Evolutionary conservation across 2,329 filamentous ascomycete species (phyloP).

Genomic region (Mariannaea sp.): DNA sequence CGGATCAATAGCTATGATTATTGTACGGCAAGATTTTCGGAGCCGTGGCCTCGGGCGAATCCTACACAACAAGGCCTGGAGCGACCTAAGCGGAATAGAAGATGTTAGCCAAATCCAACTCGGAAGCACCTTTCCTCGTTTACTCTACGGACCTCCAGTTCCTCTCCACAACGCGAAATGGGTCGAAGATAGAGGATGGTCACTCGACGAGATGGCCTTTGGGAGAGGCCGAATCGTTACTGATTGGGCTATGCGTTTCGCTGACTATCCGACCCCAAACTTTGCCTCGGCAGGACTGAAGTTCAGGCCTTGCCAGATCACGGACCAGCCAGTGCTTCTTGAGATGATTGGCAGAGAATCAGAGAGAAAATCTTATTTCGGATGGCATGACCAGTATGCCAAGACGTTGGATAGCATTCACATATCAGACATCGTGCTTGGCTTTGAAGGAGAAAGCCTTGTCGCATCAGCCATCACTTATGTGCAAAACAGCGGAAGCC

Average conservation of each 20-base stretch:
- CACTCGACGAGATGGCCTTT: slow-evolving; percentile 48
- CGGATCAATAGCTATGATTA: slow-evolving; percentile 59
- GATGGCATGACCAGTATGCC: slow-evolving; percentile 65
- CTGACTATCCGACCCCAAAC: slow-evolving; percentile 51
- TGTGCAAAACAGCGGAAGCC: slow-evolving; percentile 51
- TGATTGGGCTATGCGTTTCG: slow-evolving; percentile 60
- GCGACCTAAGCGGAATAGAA: slow-evolving; percentile 53
- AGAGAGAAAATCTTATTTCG: slow-evolving; percentile 52
- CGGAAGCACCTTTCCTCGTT: slow-evolving; percentile 62
- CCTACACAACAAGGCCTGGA: slow-evolving; percentile 57
- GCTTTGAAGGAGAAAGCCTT: slow-evolving; percentile 53
- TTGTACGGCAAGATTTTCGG: slow-evolving; percentile 56
- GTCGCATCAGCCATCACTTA: slow-evolving; percentile 62
- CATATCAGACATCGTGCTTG: slow-evolving; percentile 60
- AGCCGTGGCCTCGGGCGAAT: slow-evolving; percentile 57
- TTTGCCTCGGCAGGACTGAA: slow-evolving; percentile 48
- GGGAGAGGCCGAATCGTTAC: slow-evolving; percentile 56
- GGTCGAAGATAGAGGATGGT: slow-evolving; percentile 61
- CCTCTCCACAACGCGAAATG: slow-evolving; percentile 52
- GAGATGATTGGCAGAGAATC: slow-evolving; percentile 57
- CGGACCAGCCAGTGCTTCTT: slow-evolving; percentile 54
- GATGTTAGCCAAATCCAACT: slow-evolving; percentile 61
- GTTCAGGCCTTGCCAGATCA: slow-evolving; percentile 51
- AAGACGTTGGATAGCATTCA: slow-evolving; percentile 53
- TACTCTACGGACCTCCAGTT: slow-evolving; percentile 58